Conservation (phyloP, 768 basidiomycete species). For the Dioszegia aurantiaca region DNA sequence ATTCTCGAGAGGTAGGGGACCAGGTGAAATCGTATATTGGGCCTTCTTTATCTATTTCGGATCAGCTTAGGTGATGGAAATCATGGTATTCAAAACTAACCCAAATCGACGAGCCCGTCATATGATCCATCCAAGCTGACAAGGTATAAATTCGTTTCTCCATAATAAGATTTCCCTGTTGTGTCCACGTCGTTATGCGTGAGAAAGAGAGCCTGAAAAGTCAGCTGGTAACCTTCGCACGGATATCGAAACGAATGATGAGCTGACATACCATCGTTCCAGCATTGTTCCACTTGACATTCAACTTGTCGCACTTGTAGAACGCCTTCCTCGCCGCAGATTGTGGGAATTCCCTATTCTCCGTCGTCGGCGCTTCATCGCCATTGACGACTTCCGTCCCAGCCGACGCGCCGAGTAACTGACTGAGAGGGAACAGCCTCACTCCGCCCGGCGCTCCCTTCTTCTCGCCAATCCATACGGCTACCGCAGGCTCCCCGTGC, state of each 20-base stretch:
- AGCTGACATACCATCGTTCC: constrained; percentile 70
- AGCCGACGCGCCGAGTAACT: constrained; percentile 31
- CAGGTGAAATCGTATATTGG: constrained; percentile 95
- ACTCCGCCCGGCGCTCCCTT: constrained; percentile 89
- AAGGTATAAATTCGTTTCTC: constrained; percentile 91
- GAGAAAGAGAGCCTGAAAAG: constrained; percentile 61
- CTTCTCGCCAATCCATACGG: constrained; percentile 89
- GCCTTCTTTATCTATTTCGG: constrained; percentile 79
- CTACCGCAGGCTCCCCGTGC: constrained; percentile 56
- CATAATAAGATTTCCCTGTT: constrained; percentile 96
- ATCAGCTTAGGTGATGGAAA: constrained; percentile 15
- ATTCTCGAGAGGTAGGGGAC: constrained; percentile 96
- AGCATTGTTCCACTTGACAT: constrained; percentile 93
- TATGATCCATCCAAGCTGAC: constrained; percentile 89
- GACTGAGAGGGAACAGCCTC: constrained; percentile 72
- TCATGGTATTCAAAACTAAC: constrained; percentile 29
- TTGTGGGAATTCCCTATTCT: constrained; percentile 59
- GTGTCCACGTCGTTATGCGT: constrained; percentile 97
- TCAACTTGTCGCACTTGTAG: constrained; percentile 88
- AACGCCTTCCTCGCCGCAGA: constrained; percentile 76
- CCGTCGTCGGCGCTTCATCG: constrained; percentile 31
- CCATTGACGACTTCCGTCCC: constrained; percentile 1
- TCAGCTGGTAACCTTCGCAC: constrained; percentile 7
- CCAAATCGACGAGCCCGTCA: constrained; percentile 72
- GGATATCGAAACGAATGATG: not conserved